A percentile compares a stretch with the other conserved stretches of the same genome.
Conservation (phyloP, 441 rosid species). For the Erodium moschatum region DNA sequence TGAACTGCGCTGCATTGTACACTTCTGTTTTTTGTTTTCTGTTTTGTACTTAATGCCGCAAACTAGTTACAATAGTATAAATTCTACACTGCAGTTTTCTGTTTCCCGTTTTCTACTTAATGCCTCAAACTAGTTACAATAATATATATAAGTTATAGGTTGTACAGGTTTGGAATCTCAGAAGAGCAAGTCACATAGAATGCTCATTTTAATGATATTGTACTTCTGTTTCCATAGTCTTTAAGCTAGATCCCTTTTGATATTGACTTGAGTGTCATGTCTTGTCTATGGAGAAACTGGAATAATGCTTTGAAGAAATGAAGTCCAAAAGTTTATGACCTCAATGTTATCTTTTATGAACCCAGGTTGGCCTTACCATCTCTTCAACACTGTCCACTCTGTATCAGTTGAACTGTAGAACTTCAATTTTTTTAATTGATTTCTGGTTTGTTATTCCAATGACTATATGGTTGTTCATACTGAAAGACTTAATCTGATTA, state of each 20-base stretch:
- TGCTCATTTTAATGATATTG: background rate
- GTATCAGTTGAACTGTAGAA: background rate
- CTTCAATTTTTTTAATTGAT: background rate
- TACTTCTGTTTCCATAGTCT: background rate
- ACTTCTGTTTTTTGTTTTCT: too few species aligned
- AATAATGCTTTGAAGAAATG: slow-evolving; percentile 1
- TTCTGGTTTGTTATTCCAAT: slow-evolving; percentile 2
- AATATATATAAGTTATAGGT: background rate
- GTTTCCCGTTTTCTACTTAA: background rate
- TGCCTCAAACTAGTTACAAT: background rate
- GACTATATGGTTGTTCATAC: background rate
- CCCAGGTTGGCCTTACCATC: slow-evolving; percentile 2
- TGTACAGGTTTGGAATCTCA: background rate
- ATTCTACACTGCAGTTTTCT: too few species aligned
- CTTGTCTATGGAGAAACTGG: background rate
- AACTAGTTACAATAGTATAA: background rate
- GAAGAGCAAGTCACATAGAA: background rate
- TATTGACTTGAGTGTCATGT: background rate
- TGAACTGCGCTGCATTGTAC: too few species aligned
- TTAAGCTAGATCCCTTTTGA: background rate
- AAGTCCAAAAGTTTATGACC: background rate
- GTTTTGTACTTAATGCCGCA: background rate
- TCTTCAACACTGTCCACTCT: background rate
- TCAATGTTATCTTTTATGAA: background rate
- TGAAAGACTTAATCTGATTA: background rate